Conservation (phyloP, 768 basidiomycete species). For the Russula emetica region DNA sequence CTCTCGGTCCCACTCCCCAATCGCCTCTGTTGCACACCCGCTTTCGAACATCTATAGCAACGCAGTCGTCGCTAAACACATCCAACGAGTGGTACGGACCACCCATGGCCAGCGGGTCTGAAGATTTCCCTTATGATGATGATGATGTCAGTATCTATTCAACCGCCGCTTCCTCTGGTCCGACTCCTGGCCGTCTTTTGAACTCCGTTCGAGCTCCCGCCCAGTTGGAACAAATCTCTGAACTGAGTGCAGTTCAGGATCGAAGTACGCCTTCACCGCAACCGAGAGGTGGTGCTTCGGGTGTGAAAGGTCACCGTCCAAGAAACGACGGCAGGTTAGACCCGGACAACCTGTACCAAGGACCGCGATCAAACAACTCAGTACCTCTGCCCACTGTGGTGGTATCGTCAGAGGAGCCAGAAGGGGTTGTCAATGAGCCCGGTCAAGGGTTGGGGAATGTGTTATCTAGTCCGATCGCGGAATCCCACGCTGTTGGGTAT, state of each 20-base stretch:
- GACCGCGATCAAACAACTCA: conserved; percentile 19
- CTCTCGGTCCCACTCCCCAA: conserved; percentile 32
- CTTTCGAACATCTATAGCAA: conserved; percentile 43
- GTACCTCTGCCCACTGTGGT: conserved; percentile 47
- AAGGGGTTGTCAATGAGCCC: conserved; percentile 8
- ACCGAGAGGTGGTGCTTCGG: neutral
- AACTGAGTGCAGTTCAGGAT: neutral
- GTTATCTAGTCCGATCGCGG: conserved; percentile 30
- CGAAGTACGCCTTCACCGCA: neutral
- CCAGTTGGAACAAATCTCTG: conserved; percentile 1
- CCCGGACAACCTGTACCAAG: conserved; percentile 26
- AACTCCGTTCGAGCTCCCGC: neutral
- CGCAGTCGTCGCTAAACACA: conserved; percentile 34
- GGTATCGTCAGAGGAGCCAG: conserved; percentile 43
- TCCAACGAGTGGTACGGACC: conserved; percentile 15
- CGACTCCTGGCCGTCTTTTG: conserved; percentile 32
- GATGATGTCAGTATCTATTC: conserved; percentile 45
- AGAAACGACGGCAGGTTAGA: conserved; percentile 19
- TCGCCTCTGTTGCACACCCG: conserved; percentile 49
- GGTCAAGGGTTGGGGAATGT: conserved; percentile 4
- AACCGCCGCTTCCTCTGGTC: conserved; percentile 35
- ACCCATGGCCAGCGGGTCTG: conserved; percentile 21
- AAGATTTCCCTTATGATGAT: conserved; percentile 33
- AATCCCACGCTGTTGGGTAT: conserved; percentile 32
- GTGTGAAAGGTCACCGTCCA: neutral